Evolutionary conservation across 106 monocot species (phyloP).

Genomic region (Platanthera zijinensis): DNA sequence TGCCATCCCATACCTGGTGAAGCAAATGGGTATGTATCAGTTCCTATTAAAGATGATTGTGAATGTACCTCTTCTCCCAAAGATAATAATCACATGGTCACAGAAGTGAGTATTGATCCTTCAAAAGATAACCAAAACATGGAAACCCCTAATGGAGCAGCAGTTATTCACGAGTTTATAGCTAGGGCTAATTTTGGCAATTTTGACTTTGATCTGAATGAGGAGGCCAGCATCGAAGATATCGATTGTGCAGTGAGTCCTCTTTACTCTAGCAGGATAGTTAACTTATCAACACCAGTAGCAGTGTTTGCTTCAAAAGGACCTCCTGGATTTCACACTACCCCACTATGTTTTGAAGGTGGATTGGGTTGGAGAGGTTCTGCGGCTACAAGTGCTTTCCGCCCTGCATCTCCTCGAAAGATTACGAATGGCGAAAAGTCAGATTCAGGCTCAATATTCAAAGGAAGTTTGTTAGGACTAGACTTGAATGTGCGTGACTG

Average conservation of each 20-base stretch:
- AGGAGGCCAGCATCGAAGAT: slow-evolving; percentile 40
- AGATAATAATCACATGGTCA: slow-evolving; percentile 14
- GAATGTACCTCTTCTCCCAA: slow-evolving; percentile 16
- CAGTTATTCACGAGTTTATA: slow-evolving; percentile 10
- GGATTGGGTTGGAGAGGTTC: slow-evolving; percentile 77
- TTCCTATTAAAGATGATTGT: slow-evolving; percentile 15
- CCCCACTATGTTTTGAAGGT: slow-evolving; percentile 55
- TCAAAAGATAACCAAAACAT: slow-evolving; percentile 8
- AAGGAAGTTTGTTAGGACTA: slow-evolving; percentile 29
- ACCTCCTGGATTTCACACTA: slow-evolving; percentile 25
- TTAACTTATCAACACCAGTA: slow-evolving; percentile 44
- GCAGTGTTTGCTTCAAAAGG: slow-evolving; percentile 69
- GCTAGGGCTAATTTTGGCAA: slow-evolving; percentile 4
- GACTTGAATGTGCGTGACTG: slow-evolving; percentile 64
- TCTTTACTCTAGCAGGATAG: not conserved
- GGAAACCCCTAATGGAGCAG: slow-evolving; percentile 5
- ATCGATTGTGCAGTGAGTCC: slow-evolving; percentile 12
- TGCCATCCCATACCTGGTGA: slow-evolving; percentile 7
- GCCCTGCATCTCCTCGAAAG: slow-evolving; percentile 47
- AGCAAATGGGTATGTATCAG: slow-evolving; percentile 9
- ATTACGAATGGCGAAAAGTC: slow-evolving; percentile 38
- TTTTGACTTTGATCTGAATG: slow-evolving; percentile 68
- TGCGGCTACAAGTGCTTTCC: slow-evolving; percentile 88
- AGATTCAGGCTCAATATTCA: slow-evolving; percentile 24
- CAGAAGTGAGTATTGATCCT: not conserved